These are phyloP conservation scores for Toxicodendron radicans DNA, from an alignment of 345 rosid genomes.

Conservation along the genomic window DNA sequence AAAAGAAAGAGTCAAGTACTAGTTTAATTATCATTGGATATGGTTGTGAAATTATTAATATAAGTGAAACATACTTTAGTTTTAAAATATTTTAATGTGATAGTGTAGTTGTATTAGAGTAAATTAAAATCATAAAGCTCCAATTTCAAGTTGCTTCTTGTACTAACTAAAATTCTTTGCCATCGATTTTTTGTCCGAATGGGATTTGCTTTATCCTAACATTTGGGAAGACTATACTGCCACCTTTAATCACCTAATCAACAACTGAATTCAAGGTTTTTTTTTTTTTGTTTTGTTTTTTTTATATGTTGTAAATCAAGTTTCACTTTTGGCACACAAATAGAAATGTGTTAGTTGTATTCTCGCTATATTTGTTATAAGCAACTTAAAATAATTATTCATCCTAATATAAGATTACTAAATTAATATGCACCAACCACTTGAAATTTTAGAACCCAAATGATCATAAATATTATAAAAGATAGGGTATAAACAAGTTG, in stretches of 20 bases:
- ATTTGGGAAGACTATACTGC: neutral
- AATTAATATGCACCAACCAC: too few species aligned
- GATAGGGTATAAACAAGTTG: neutral
- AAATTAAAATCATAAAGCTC: constrained; percentile 20
- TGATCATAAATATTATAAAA: neutral
- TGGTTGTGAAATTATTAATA: neutral
- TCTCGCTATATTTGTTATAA: too few species aligned
- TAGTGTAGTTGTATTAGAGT: neutral
- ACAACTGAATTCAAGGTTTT: too few species aligned
- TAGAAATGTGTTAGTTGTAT: too few species aligned
- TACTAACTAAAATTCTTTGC: neutral
- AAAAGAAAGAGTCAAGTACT: constrained; percentile 4
- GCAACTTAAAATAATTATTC: too few species aligned
- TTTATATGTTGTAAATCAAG: neutral
- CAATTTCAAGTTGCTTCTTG: constrained; percentile 34
- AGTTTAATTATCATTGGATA: neutral
- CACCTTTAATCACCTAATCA: neutral
- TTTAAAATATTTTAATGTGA: constrained; percentile 4
- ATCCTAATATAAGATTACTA: too few species aligned
- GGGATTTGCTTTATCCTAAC: constrained; percentile 8
- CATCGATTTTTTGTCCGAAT: neutral
- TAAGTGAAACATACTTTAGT: constrained; percentile 5
- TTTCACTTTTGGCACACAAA: neutral
- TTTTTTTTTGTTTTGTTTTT: too few species aligned
- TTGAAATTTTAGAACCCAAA: neutral